Evolutionary conservation across 129 eudicot species (phyloP).

Genomic region (Ambrosia trifida): DNA sequence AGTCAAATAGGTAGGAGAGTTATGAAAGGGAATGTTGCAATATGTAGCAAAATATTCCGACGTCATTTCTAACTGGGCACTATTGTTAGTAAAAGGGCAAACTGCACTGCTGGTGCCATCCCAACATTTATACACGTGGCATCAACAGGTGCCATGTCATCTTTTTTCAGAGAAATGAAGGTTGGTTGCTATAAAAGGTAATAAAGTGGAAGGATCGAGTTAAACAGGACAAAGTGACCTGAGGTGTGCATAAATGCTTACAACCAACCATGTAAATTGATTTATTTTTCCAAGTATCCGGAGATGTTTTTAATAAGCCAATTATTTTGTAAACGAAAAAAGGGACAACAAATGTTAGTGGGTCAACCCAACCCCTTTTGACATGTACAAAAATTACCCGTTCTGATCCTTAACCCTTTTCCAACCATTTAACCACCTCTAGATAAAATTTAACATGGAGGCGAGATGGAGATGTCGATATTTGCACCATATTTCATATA

Average conservation of each 20-base stretch:
- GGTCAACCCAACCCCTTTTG: not conserved
- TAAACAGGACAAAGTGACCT: not conserved
- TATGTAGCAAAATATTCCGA: not conserved
- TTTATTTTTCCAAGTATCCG: not conserved
- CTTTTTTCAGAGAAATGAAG: not conserved
- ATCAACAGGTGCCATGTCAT: not conserved
- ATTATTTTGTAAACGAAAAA: not conserved
- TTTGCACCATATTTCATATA: not conserved
- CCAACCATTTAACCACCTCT: not conserved
- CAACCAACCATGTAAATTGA: too few relatives aligned
- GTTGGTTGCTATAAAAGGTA: not conserved
- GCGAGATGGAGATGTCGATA: not conserved
- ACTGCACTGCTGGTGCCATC: not conserved
- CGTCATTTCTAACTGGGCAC: not conserved
- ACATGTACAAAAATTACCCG: not conserved
- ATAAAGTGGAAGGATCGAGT: not conserved
- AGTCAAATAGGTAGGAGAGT: constrained; percentile 5
- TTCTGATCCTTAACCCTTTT: not conserved
- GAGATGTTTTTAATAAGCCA: not conserved
- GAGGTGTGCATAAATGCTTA: too few relatives aligned
- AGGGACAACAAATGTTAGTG: not conserved
- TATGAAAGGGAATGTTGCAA: not conserved
- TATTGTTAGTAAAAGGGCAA: not conserved
- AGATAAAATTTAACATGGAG: constrained; percentile 4
- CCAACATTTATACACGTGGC: not conserved